phyloP scores from a whole-genome alignment of 306 rosid species.

The Prunus davidiana region DNA sequence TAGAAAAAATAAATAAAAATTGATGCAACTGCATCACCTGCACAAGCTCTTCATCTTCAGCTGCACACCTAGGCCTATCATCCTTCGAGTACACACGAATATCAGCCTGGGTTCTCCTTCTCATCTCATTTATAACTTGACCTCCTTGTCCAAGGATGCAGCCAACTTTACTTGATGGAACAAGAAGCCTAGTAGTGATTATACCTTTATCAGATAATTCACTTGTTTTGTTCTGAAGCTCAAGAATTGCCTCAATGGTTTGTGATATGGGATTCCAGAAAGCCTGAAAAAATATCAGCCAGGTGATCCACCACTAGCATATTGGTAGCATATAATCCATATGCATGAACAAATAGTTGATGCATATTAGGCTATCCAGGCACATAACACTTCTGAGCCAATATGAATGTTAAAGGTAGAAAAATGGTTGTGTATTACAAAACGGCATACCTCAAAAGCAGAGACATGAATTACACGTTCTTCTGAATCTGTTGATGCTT shows the following conservation, averaged over 20 bases:
- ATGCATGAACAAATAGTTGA: constrained; percentile 14
- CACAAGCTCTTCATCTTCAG: constrained; percentile 40
- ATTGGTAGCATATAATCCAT: neutral
- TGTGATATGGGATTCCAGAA: constrained; percentile 29
- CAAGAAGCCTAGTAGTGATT: constrained; percentile 33
- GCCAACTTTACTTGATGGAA: constrained; percentile 33
- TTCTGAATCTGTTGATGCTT: constrained; percentile 24
- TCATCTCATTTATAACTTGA: constrained; percentile 36
- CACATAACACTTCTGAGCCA: neutral
- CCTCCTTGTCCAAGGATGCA: constrained; percentile 49
- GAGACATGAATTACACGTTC: constrained; percentile 36
- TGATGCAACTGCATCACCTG: constrained; percentile 18
- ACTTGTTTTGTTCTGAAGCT: constrained; percentile 33
- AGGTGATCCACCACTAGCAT: constrained; percentile 14
- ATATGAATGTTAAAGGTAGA: neutral
- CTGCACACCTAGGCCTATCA: constrained; percentile 34
- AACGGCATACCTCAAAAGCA: constrained; percentile 32
- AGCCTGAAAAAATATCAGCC: constrained; percentile 21
- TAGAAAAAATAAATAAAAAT: neutral
- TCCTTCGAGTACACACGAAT: constrained; percentile 35
- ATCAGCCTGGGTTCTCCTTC: constrained; percentile 35
- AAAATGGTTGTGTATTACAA: neutral
- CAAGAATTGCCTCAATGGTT: constrained; percentile 38
- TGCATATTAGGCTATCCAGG: neutral
- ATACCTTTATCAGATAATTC: constrained; percentile 29